A percentile compares a stretch with the other conserved stretches of the same genome.
These are phyloP conservation scores for Candida qinlingensis DNA, from an alignment of 805 yeast genomes.

Conservation along the genomic window DNA sequence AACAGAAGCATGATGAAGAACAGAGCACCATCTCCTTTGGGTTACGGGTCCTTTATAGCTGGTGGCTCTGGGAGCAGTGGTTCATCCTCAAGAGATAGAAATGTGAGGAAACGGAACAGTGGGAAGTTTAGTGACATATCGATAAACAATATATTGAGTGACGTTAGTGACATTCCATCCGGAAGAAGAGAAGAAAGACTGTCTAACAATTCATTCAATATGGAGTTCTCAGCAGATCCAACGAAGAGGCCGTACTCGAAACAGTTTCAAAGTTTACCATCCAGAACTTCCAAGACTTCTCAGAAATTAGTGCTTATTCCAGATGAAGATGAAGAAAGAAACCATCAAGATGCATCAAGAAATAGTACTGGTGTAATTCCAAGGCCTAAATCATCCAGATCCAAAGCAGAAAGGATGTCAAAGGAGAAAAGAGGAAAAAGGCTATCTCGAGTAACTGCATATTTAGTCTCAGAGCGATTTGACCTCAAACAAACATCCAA, in stretches of 20 bases:
- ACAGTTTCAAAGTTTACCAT: slow-evolving; percentile 50
- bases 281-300: slow-evolving; percentile 80
- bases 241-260: slow-evolving; percentile 33
- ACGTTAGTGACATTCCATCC: slow-evolving; percentile 83
- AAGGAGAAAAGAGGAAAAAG: slow-evolving; percentile 44
- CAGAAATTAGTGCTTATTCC: slow-evolving; percentile 88
- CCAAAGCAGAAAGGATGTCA: slow-evolving; percentile 49
- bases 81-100: background rate
- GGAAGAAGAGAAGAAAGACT: slow-evolving; percentile 45
- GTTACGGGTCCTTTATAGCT: background rate
- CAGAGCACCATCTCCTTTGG: background rate
- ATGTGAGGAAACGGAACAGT: slow-evolving; percentile 15
- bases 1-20: slow-evolving; percentile 6
- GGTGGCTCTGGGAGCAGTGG: background rate
- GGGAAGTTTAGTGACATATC: slow-evolving; percentile 70
- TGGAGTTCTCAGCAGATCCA: slow-evolving; percentile 8
- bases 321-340: slow-evolving; percentile 27
- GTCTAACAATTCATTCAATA: slow-evolving; percentile 27
- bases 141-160: slow-evolving; percentile 71
- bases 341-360: background rate
- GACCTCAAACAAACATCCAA: slow-evolving; percentile 56
- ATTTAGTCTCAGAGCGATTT: slow-evolving; percentile 81
- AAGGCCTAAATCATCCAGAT: slow-evolving; percentile 11
- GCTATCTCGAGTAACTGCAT: slow-evolving; percentile 85
- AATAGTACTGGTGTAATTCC: slow-evolving; percentile 4